Conservation (phyloP, 306 rosid genomes). For the Elaeagnus macrophylla region DNA sequence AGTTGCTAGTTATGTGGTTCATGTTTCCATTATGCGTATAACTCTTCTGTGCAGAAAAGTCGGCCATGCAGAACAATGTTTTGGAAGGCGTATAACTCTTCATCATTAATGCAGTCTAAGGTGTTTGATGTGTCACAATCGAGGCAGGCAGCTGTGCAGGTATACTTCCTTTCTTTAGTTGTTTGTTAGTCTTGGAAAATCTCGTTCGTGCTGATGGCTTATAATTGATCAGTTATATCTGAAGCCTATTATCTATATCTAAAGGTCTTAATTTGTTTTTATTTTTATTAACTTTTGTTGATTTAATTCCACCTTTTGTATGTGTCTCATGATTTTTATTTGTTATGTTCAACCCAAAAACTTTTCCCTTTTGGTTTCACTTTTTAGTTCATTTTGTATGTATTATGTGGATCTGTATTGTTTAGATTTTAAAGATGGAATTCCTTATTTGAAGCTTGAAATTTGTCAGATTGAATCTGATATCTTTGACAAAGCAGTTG, state of each 20-base stretch:
- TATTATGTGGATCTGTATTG: neutral
- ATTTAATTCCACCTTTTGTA: neutral
- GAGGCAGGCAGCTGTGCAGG: conserved; percentile 38
- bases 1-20: conserved; percentile 11
- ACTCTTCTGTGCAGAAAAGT: conserved; percentile 34
- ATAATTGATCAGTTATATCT: too few species aligned
- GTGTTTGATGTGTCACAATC: conserved; percentile 47
- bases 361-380: neutral
- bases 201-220: too few species aligned
- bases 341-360: neutral
- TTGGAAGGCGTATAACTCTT: conserved; percentile 32
- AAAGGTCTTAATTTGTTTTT: neutral
- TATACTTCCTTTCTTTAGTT: conserved; percentile 21
- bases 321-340: neutral
- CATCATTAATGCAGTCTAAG: conserved; percentile 48
- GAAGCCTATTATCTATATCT: neutral
- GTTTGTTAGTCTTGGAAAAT: neutral
- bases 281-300: neutral
- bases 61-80: conserved; percentile 15
- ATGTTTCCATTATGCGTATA: conserved; percentile 4
- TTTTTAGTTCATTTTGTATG: neutral
- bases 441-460: neutral
- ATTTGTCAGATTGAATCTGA: conserved; percentile 65
- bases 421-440: neutral
- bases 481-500: conserved; percentile 60